Percentiles rank a stretch among this genome's conserved stretches.
Evolutionary conservation across 768 basidiomycete species (phyloP).

Genomic region (Boletus vermiculosoides): DNA sequence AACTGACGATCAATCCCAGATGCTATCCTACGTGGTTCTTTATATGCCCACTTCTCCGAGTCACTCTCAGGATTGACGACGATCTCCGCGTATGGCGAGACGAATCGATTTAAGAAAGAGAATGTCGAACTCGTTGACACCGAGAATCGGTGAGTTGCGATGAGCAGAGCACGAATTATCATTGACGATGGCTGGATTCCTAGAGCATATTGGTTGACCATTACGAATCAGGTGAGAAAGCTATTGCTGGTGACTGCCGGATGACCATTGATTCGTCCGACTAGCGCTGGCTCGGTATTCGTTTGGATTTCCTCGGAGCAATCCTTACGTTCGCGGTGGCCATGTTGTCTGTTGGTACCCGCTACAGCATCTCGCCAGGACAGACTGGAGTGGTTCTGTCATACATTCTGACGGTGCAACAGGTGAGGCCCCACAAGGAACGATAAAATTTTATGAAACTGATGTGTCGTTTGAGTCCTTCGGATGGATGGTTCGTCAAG

Average conservation of each 20-base stretch:
- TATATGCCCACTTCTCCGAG: slow-evolving; percentile 94
- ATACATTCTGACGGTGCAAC: slow-evolving; percentile 78
- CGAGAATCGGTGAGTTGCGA: slow-evolving; percentile 66
- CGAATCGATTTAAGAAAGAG: slow-evolving; percentile 68
- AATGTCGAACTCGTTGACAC: slow-evolving; percentile 76
- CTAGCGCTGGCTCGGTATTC: slow-evolving; percentile 82
- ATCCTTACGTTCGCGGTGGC: slow-evolving; percentile 74
- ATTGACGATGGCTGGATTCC: background rate
- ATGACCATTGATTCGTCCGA: background rate
- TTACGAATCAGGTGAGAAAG: slow-evolving; percentile 66
- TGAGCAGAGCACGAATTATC: background rate
- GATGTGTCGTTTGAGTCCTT: slow-evolving; percentile 44
- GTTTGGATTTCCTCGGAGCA: slow-evolving; percentile 82
- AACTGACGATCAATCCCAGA: slow-evolving; percentile 40
- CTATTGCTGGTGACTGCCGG: background rate
- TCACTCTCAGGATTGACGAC: slow-evolving; percentile 83
- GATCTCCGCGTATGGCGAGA: slow-evolving; percentile 84
- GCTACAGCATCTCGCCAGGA: slow-evolving; percentile 73
- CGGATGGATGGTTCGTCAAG: slow-evolving; percentile 74
- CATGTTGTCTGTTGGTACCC: slow-evolving; percentile 71
- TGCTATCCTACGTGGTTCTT: slow-evolving; percentile 77
- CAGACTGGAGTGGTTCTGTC: slow-evolving; percentile 77
- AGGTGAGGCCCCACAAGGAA: slow-evolving; percentile 40
- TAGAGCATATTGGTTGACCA: slow-evolving; percentile 82
- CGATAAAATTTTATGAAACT: background rate